Evolutionary conservation across 2,329 filamentous ascomycete species (phyloP).

Genomic region (Colletotrichum coccodes): DNA sequence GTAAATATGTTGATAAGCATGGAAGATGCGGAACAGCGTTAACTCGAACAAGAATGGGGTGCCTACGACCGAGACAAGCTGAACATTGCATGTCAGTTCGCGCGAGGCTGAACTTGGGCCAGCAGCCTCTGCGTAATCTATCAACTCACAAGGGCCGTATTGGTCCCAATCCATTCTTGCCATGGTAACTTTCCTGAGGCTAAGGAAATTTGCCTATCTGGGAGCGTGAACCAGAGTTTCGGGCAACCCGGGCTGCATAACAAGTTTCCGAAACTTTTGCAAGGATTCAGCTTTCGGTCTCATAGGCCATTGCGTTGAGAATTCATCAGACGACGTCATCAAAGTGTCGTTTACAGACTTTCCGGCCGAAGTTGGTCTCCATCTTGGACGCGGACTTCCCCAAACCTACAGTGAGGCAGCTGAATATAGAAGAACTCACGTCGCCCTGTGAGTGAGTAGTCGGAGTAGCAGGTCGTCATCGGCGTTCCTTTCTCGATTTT

Average conservation of each 20-base stretch:
- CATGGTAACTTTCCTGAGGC: no score
- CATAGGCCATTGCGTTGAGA: not conserved
- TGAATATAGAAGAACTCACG: not conserved
- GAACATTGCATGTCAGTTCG: no score
- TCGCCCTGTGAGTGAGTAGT: not conserved
- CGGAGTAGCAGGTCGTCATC: no score
- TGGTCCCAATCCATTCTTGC: no score
- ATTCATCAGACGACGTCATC: conserved; percentile 11
- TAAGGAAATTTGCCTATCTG: not conserved
- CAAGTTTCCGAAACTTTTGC: no score
- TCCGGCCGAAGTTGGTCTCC: not conserved
- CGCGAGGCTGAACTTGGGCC: no score
- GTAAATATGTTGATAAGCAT: no score
- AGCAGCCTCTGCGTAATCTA: no score
- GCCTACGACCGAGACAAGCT: no score
- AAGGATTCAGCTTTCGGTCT: not conserved
- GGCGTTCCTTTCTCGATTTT: not conserved
- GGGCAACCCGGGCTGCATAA: not conserved
- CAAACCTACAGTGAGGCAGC: not conserved
- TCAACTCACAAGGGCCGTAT: no score
- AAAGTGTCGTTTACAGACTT: not conserved
- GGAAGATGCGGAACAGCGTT: no score
- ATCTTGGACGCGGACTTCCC: conserved; percentile 9
- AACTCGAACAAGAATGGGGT: no score
- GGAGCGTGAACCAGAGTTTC: not conserved